Evolutionary conservation across 495 filamentous ascomycete species (phyloP).

Genomic region (Aspergillus diversus): DNA sequence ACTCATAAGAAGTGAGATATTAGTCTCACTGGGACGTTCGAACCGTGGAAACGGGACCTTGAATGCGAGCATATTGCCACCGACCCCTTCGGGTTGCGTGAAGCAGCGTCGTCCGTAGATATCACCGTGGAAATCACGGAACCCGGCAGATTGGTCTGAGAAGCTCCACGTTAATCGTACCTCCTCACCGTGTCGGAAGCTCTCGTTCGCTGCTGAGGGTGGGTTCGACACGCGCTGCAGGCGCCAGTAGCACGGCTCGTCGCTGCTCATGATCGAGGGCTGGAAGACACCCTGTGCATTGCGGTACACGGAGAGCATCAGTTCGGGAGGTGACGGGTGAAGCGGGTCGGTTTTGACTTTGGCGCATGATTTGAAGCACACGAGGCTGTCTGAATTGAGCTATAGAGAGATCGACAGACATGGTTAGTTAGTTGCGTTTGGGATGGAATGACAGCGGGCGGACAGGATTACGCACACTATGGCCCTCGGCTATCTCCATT

Average conservation of each 20-base stretch:
- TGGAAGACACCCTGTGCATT: background rate
- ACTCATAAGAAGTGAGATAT: background rate
- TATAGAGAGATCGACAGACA: background rate
- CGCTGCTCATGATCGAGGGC: background rate
- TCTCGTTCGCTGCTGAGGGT: no score
- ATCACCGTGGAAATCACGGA: background rate
- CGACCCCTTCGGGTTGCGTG: background rate
- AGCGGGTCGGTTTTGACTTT: background rate
- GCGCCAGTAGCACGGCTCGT: background rate
- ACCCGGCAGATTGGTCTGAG: background rate
- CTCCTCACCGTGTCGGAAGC: background rate
- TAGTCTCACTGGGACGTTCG: background rate
- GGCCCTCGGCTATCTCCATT: background rate
- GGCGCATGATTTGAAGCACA: background rate
- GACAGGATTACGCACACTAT: background rate
- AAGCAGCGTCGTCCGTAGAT: background rate
- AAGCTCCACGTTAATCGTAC: background rate
- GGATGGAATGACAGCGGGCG: no score
- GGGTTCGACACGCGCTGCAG: background rate
- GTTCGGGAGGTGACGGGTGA: background rate
- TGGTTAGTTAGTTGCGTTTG: background rate
- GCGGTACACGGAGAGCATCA: background rate
- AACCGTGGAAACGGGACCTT: background rate
- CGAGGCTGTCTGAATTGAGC: background rate
- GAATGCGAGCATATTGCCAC: background rate